Percentiles rank a stretch among this genome's conserved stretches.
Conservation (phyloP, 805 yeast genomes). For the Scheffersomyces coipomensis region DNA sequence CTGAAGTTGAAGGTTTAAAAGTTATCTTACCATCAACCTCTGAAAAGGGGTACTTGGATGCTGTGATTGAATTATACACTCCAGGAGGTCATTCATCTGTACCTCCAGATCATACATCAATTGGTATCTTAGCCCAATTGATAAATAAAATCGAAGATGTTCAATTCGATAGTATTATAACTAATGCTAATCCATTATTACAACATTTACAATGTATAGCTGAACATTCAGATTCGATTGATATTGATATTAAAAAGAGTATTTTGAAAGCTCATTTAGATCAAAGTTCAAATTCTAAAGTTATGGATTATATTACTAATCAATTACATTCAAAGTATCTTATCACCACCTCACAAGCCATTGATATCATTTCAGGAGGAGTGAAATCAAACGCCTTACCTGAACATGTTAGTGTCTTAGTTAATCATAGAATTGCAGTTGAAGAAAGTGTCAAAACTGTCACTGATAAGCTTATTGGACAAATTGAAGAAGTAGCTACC, state of each 20-base stretch:
- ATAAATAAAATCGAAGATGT: constrained; percentile 35
- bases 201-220: constrained; percentile 46
- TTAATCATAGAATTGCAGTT: constrained; percentile 47
- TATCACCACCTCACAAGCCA: constrained; percentile 48
- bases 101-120: constrained; percentile 49
- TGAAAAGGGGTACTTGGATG: constrained; percentile 48
- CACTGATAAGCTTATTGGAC: constrained; percentile 26
- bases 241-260: constrained; percentile 26
- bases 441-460: constrained; percentile 39
- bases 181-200: constrained; percentile 44
- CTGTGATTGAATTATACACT: constrained; percentile 38
- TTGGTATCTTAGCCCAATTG: constrained; percentile 46
- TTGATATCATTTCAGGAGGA: constrained; percentile 48
- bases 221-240: constrained; percentile 37
- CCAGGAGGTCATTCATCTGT: constrained; percentile 54
- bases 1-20: constrained; percentile 30
- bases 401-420: constrained; percentile 41
- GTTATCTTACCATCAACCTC: constrained; percentile 46
- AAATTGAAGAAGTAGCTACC: constrained; percentile 30
- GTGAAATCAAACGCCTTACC: constrained; percentile 52
- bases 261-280: constrained; percentile 39
- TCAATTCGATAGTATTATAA: constrained; percentile 35
- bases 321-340: constrained; percentile 30
- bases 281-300: constrained; percentile 32
- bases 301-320: constrained; percentile 29